Evolutionary conservation across 2,329 filamentous ascomycete genomes (phyloP).

Genomic region (Monosporascus sp.): DNA sequence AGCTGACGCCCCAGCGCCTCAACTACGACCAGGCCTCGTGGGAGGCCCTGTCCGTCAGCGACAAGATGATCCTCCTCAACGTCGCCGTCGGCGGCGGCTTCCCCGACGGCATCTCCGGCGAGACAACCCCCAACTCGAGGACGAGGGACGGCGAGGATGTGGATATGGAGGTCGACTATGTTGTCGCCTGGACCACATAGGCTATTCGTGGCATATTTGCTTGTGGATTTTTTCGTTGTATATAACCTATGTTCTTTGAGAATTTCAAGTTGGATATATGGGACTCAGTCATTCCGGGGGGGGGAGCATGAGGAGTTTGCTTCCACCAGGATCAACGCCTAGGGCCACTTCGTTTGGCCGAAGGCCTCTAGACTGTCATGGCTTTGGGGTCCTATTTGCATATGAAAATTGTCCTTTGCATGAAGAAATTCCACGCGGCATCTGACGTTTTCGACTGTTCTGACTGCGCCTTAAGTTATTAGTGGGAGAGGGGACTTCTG

Average conservation of each 20-base stretch:
- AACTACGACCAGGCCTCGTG: slow-evolving; percentile 23
- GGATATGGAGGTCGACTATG: slow-evolving; percentile 11
- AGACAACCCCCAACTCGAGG: slow-evolving; percentile 27
- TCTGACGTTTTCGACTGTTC: too few relatives aligned
- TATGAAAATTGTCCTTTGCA: too few relatives aligned
- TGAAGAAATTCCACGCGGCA: too few relatives aligned
- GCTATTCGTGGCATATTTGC: not conserved
- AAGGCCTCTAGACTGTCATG: too few relatives aligned
- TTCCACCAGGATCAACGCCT: too few relatives aligned
- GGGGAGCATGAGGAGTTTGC: too few relatives aligned
- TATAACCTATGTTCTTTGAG: not conserved
- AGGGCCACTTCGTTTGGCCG: too few relatives aligned
- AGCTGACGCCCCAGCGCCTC: slow-evolving; percentile 22
- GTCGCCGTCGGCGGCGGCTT: slow-evolving; percentile 36
- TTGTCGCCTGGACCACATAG: slow-evolving; percentile 2
- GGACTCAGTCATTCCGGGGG: too few relatives aligned
- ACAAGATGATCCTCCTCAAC: slow-evolving; percentile 34
- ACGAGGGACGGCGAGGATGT: slow-evolving; percentile 23
- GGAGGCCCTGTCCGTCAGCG: slow-evolving; percentile 23
- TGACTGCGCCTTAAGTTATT: too few relatives aligned
- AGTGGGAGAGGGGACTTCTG: too few relatives aligned
- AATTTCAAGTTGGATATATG: too few relatives aligned
- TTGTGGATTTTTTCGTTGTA: not conserved
- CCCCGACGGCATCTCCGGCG: slow-evolving; percentile 27
- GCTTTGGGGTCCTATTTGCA: too few relatives aligned